Conservation (phyloP, 2,329 filamentous ascomycete genomes). For the Fusarium nygamai region DNA sequence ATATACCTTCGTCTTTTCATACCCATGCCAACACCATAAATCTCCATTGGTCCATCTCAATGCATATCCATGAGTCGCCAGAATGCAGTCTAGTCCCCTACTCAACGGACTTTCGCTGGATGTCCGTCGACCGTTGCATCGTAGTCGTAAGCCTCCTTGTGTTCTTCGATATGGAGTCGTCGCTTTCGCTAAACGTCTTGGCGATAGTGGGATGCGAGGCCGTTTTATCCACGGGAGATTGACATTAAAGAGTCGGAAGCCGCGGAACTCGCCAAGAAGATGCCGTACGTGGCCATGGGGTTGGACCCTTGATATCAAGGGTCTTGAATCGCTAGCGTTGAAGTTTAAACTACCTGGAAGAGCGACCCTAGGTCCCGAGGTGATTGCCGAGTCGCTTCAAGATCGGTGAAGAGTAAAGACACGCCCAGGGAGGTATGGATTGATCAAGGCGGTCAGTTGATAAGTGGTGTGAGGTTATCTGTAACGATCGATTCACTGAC, state of each 20-base stretch:
- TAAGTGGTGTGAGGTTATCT: background rate
- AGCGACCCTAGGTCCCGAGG: background rate
- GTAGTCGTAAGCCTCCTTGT: background rate
- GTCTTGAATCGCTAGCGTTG: background rate
- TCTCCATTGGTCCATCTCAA: background rate
- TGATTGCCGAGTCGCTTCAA: background rate
- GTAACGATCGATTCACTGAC: background rate
- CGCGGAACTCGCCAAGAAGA: background rate
- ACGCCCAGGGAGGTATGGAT: rapidly evolving
- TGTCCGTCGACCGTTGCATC: background rate
- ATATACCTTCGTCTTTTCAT: rapidly evolving
- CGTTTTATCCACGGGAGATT: background rate
- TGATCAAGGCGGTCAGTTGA: background rate
- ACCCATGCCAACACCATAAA: background rate
- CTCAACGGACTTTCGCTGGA: background rate
- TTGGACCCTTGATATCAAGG: background rate
- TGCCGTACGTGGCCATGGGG: too few species aligned
- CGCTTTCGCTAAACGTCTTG: background rate
- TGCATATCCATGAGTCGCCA: background rate
- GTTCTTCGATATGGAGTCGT: background rate
- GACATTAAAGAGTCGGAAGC: background rate
- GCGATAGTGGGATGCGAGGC: background rate
- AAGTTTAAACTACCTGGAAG: background rate
- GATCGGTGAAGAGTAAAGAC: background rate
- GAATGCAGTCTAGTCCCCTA: background rate